Evolutionary conservation across 2,329 filamentous ascomycete species (phyloP), one percentile per base, ranked within the genome.

Genomic region (Colletotrichum sublineola): DNA sequence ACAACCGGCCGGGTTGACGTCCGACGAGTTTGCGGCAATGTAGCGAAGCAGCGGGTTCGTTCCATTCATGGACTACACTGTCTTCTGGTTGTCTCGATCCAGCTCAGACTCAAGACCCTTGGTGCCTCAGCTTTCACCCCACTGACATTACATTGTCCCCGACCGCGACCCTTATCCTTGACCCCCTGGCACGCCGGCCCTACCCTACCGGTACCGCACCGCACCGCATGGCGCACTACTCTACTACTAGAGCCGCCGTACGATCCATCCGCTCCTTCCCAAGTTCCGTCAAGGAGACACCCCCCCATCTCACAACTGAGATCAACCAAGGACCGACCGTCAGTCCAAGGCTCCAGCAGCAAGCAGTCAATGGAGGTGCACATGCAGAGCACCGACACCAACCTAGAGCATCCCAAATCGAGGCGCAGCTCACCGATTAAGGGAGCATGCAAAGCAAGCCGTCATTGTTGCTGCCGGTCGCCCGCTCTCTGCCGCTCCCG

Each of bases 311-410:
- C 40, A 60, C 60, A 52, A 55, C 40, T 69, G 42, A 72, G 46
- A 69, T 72, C 69, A 65, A 36, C 29, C 66, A 72, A 64, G 69
- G 69, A 69, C 64, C 66, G 36, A 63, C 64, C 68, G 57, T 42
- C 64, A 68, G 42, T 58, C 58, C 56, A 56, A 62, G 48, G 68
- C 56, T 71, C 63, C 63, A 33, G 50, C 56, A 44, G 44, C 65
- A 57, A 40, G 38, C 60, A 63, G 66, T 64, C 55, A 60, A 69
- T 44, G 40, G 42, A 31, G 44, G 18, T 15, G 58, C 40, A 38
- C 15, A 50, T 24, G 60, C 60, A 62, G 31, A 63, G 65, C 69
- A 72, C 65, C 53, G 69, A 69, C 53, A 40, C 50, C 46, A 36
- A 67, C 68, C 53, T 53, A 61, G 29, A 55, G 65, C 65, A 24